Conservation (phyloP, 2,329 filamentous ascomycete species). For the Cytospora paraplurivora region DNA sequence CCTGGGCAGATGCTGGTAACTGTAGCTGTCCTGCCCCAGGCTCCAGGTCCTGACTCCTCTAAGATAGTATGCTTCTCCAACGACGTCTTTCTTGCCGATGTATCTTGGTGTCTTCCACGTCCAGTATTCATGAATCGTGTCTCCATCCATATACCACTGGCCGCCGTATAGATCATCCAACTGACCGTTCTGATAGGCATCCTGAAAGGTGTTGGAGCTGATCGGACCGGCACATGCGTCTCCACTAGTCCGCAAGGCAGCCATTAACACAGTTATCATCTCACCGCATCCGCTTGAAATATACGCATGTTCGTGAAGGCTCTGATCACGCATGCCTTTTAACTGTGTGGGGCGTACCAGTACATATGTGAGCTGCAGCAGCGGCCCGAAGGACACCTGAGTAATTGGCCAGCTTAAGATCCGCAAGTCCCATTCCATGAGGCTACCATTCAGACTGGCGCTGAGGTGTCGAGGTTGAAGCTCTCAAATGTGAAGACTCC, state of each 20-base stretch:
- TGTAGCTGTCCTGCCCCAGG: conserved; percentile 2
- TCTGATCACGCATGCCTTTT: no score
- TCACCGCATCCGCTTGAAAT: not conserved
- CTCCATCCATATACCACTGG: conserved; percentile 1
- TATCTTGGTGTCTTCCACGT: conserved; percentile 6
- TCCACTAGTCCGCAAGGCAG: conserved; percentile 8
- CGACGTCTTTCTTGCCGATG: not conserved
- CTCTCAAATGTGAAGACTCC: conserved; percentile 3
- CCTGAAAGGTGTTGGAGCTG: conserved; percentile 1
- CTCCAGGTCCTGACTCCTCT: conserved; percentile 8
- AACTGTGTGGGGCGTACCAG: not conserved
- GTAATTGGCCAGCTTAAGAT: not conserved
- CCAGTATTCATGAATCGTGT: no score
- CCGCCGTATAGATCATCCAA: not conserved
- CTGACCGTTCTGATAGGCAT: not conserved
- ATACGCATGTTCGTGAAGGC: not conserved
- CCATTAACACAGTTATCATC: not conserved
- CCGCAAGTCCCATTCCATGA: conserved; percentile 2
- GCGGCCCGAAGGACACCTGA: not conserved
- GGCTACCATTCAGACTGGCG: not conserved
- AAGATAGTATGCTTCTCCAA: not conserved
- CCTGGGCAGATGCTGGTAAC: not conserved
- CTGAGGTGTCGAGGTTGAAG: not conserved
- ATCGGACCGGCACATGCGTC: not conserved
- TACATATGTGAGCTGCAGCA: conserved; percentile 9